These are phyloP conservation scores for Cladophialophora chaetospira DNA, from an alignment of 2,329 filamentous ascomycete species.

Conservation along the genomic window DNA sequence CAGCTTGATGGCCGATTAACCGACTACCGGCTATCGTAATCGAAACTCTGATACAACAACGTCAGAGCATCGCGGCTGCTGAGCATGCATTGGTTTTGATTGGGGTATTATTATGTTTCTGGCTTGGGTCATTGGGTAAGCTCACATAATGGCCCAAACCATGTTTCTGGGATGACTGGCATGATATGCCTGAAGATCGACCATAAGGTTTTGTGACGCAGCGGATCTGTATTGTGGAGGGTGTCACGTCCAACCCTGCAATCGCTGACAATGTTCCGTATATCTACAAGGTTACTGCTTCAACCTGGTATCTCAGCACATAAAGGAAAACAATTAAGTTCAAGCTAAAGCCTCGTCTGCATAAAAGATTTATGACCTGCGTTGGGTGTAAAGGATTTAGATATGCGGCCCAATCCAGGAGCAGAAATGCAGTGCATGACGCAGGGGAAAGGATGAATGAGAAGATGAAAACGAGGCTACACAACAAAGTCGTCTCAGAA, in stretches of 20 bases:
- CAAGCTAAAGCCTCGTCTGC: neutral
- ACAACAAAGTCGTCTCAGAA: neutral
- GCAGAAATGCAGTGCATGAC: neutral
- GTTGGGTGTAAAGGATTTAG: too few species aligned
- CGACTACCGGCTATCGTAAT: neutral
- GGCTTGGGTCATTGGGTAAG: neutral
- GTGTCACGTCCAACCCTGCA: too few species aligned
- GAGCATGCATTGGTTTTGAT: neutral
- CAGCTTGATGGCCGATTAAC: neutral
- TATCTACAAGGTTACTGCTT: too few species aligned
- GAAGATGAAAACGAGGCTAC: slow-evolving; percentile 7
- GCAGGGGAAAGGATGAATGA: neutral
- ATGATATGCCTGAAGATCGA: neutral
- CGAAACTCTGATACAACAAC: neutral
- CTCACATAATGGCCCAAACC: slow-evolving; percentile 12
- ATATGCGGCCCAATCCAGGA: too few species aligned
- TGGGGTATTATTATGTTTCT: neutral
- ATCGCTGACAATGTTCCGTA: too few species aligned
- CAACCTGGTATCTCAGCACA: too few species aligned
- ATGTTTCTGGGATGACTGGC: too few species aligned
- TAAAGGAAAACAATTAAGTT: neutral
- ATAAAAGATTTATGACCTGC: too few species aligned
- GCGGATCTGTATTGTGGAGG: too few species aligned
- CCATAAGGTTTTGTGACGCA: too few species aligned
- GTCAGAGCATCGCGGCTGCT: neutral